Base-by-base conservation (phyloP, 441 rosid genomes). In the Erodium moschatum region DNA sequence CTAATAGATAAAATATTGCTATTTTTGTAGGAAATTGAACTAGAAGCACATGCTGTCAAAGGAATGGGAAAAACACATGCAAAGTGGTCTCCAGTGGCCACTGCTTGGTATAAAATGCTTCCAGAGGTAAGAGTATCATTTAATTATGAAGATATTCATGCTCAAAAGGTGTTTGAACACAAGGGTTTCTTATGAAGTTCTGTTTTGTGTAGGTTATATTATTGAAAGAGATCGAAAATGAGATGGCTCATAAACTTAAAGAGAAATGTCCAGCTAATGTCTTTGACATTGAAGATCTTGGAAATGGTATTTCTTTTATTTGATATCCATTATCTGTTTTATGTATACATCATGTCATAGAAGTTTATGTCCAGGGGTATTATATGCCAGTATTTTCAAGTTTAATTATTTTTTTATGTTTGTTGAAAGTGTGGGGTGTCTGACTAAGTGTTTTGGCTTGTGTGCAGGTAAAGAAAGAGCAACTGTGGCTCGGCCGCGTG, bases 51-150 rank as follows among this genome's bases (percentile, higher is more conserved):
- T 78, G 98, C 97, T 1, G 91, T 89, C 73, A 94, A 94, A 75
- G 98, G 98, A 46, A 65, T 85, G 24, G 97, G 98, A 35, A 91
- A 85, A 84, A 89, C 96, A 62, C 98, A 91, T 80, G 97, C 97
- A 42, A 91, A 91, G 73, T 91, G 98, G 98, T 94, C 96, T 5
- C 97, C 97, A 16, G 98, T 94, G 50, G 97, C 86, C 54, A 88
- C 98, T 72, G 89, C 96, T 73, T 94, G 96, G 97, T 94, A 94
- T 74, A 80, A 89, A 75, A 88, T 94, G 98, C 90, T 87, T 79
- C 96, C 98, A 52, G 98, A 94, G 90, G 97, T 88, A 73, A 33
- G 65, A 33, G 65, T 33, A 33, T 66, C 74, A 44, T 35, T 56
- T 71, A 61, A 18, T 24, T 61, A n/a, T 70, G 64, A 65, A 64